phyloP scores from a whole-genome alignment of 2,329 filamentous ascomycete species.

The Lanzia echinophila region DNA sequence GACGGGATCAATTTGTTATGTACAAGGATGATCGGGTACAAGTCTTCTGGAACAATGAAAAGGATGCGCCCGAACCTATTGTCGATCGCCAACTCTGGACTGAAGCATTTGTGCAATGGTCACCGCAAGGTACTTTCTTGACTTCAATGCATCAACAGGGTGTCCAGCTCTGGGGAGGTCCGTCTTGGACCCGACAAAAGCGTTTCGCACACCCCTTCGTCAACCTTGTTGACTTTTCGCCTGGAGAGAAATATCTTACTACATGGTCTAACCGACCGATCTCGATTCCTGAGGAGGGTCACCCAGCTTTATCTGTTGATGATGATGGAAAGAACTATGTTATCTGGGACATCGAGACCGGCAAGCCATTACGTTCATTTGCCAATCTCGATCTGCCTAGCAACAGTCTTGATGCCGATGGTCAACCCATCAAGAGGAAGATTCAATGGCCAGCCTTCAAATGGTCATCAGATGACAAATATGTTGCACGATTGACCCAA shows the following conservation, averaged over 20 bases:
- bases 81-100: slow-evolving; percentile 96
- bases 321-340: slow-evolving; percentile 99
- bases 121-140: slow-evolving; percentile 85
- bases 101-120: slow-evolving; percentile 97
- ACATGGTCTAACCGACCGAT: slow-evolving; percentile 97
- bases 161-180: slow-evolving; percentile 93
- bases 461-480: slow-evolving; percentile 97
- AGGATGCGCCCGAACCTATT: slow-evolving; percentile 77
- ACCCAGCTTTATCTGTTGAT: slow-evolving; percentile 77
- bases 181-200: slow-evolving; percentile 82
- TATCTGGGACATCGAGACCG: slow-evolving; percentile 92
- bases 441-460: slow-evolving; percentile 98
- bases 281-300: slow-evolving; percentile 79
- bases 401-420: slow-evolving; percentile 51
- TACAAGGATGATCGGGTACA: slow-evolving; percentile 87
- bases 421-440: slow-evolving; percentile 74
- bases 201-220: slow-evolving; percentile 93
- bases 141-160: slow-evolving; percentile 93
- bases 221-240: slow-evolving; percentile 94
- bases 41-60: slow-evolving; percentile 98
- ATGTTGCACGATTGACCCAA: slow-evolving; percentile 85
- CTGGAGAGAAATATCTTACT: slow-evolving; percentile 83
- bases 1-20: slow-evolving; percentile 93
- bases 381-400: slow-evolving; percentile 76
- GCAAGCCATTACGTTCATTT: slow-evolving; percentile 86